These are phyloP conservation scores for Wickerhamomyces hampshirensis DNA, from an alignment of 805 yeast species.

Conservation along the genomic window DNA sequence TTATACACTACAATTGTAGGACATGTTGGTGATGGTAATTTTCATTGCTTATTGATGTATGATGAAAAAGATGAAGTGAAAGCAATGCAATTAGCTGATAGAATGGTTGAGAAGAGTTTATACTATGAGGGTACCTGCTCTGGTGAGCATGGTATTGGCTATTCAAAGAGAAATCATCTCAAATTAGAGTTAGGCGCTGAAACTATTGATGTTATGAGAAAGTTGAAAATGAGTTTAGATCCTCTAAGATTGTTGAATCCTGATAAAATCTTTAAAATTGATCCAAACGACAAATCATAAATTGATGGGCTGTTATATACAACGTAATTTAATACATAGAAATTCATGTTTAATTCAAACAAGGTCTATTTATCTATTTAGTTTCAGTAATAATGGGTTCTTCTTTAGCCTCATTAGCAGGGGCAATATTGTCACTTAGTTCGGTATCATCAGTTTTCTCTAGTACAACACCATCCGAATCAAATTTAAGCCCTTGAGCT, in stretches of 20 bases:
- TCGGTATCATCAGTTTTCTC: slow-evolving; percentile 5
- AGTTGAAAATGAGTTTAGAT: slow-evolving; percentile 62
- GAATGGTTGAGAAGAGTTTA: slow-evolving; percentile 60
- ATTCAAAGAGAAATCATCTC: slow-evolving; percentile 59
- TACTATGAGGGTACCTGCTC: slow-evolving; percentile 74
- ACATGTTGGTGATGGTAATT: slow-evolving; percentile 79
- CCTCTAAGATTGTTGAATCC: slow-evolving; percentile 70
- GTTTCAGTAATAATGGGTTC: too few relatives aligned
- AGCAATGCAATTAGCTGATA: slow-evolving; percentile 46
- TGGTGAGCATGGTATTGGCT: slow-evolving; percentile 82
- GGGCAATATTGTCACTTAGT: background rate
- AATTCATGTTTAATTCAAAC: too few relatives aligned
- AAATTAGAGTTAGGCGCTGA: slow-evolving; percentile 56
- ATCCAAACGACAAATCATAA: slow-evolving; percentile 39
- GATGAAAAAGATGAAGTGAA: slow-evolving; percentile 40
- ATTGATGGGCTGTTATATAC: background rate
- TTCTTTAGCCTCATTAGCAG: background rate
- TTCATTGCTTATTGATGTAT: slow-evolving; percentile 61
- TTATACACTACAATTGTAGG: slow-evolving; percentile 59
- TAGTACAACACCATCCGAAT: slow-evolving; percentile 28
- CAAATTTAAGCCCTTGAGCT: slow-evolving; percentile 34
- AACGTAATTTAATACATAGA: too few relatives aligned
- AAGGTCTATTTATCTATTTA: too few relatives aligned
- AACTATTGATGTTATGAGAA: slow-evolving; percentile 65
- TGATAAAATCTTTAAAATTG: slow-evolving; percentile 63